phyloP scores from a whole-genome alignment of 768 basidiomycete genomes.

The Suillus alpinus region DNA sequence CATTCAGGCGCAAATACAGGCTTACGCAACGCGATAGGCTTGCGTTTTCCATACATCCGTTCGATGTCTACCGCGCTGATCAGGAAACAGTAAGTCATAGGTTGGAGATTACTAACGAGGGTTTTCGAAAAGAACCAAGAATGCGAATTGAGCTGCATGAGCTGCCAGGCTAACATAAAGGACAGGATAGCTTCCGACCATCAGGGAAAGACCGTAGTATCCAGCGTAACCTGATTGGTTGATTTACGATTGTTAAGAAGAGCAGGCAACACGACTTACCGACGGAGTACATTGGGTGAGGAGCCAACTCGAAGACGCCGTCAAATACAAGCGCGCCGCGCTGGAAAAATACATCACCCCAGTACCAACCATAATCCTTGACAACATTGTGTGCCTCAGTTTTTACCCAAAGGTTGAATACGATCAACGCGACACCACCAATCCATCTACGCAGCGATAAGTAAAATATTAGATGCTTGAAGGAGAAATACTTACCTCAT shows the following conservation, averaged over 20 bases:
- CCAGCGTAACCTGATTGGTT: constrained; percentile 76
- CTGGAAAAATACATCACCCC: constrained; percentile 92
- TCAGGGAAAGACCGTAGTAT: constrained; percentile 93
- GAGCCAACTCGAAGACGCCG: constrained; percentile 93
- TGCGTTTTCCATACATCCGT: constrained; percentile 89
- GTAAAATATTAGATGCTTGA: neutral
- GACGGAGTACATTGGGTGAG: constrained; percentile 96
- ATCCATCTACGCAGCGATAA: constrained; percentile 61
- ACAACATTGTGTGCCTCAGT: constrained; percentile 96
- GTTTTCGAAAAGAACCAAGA: constrained; percentile 94
- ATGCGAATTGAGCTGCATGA: constrained; percentile 95
- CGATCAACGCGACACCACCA: constrained; percentile 79
- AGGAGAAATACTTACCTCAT: constrained; percentile 55
- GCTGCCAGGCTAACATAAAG: constrained; percentile 92
- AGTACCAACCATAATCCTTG: constrained; percentile 98
- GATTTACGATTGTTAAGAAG: neutral
- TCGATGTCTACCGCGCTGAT: constrained; percentile 67
- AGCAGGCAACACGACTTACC: constrained; percentile 33
- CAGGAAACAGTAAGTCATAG: neutral
- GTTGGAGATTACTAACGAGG: constrained; percentile 66
- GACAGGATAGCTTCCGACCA: constrained; percentile 85
- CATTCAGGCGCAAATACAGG: constrained; percentile 44
- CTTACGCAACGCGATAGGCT: constrained; percentile 82
- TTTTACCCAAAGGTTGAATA: constrained; percentile 98
- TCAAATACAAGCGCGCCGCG: constrained; percentile 94